Evolutionary conservation across 352 stramenopile genomes (phyloP).

Genomic region (Globisporangium radiosum): DNA sequence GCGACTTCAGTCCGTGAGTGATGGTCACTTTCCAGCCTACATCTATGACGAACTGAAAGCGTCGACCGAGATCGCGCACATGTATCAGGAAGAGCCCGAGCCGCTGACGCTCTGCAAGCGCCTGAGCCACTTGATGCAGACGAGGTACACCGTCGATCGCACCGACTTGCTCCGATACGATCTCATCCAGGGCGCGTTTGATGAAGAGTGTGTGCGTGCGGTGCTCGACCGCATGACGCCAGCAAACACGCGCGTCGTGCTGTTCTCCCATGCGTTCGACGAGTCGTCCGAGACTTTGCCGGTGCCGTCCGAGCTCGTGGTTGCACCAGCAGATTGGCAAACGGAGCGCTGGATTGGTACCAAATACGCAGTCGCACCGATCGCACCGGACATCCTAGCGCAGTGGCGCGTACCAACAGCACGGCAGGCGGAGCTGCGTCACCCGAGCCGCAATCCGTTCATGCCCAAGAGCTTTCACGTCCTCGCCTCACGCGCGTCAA

Average conservation of each 20-base stretch:
- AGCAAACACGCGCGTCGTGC: conserved; percentile 47
- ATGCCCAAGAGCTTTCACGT: conserved; percentile 58
- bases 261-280: conserved; percentile 46
- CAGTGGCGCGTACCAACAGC: conserved; percentile 15
- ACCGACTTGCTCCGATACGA: conserved; percentile 55
- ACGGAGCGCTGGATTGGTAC: conserved; percentile 58
- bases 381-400: conserved; percentile 19
- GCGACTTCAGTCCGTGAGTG: background rate
- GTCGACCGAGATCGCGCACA: conserved; percentile 42
- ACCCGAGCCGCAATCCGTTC: conserved; percentile 48
- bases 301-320: conserved; percentile 1
- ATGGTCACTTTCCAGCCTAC: conserved; percentile 24
- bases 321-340: background rate
- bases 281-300: background rate
- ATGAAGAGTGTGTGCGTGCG: conserved; percentile 13
- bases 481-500: no score
- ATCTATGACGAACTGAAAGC: conserved; percentile 51
- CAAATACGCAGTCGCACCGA: conserved; percentile 35
- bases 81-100: conserved; percentile 56
- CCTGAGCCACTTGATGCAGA: conserved; percentile 55
- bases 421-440: conserved; percentile 9
- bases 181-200: conserved; percentile 42
- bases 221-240: conserved; percentile 41
- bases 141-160: conserved; percentile 26
- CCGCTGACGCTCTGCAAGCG: conserved; percentile 29